Evolutionary conservation across 768 basidiomycete genomes (phyloP).

Genomic region (Tricholoma hemisulphureum): DNA sequence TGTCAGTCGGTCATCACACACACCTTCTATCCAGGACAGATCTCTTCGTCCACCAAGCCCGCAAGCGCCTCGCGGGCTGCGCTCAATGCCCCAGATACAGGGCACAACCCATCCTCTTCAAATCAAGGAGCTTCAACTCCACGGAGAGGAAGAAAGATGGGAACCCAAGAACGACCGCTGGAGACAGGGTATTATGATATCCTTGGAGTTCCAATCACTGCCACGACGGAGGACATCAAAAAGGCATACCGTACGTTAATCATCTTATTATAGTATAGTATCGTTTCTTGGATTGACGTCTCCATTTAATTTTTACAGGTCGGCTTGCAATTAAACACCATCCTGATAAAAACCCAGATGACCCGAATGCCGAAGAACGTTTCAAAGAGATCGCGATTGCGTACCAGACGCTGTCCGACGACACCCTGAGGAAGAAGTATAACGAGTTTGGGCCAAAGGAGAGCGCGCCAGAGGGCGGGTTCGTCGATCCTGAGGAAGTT

Average conservation of each 20-base stretch:
- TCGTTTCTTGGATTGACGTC: not conserved
- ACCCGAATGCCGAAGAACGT: slow-evolving; percentile 81
- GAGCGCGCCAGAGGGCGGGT: slow-evolving; percentile 80
- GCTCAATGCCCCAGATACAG: slow-evolving; percentile 11
- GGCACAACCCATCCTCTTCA: slow-evolving; percentile 18
- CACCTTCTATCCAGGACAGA: slow-evolving; percentile 66
- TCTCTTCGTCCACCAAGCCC: slow-evolving; percentile 33
- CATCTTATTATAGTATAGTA: slow-evolving; percentile 1
- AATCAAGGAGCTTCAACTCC: slow-evolving; percentile 23
- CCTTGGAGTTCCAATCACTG: slow-evolving; percentile 70
- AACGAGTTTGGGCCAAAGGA: slow-evolving; percentile 90
- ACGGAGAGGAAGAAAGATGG: slow-evolving; percentile 73
- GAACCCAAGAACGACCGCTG: slow-evolving; percentile 82
- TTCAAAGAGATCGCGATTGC: slow-evolving; percentile 92
- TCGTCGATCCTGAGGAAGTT: slow-evolving; percentile 82
- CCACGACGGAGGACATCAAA: slow-evolving; percentile 83
- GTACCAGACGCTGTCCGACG: slow-evolving; percentile 83
- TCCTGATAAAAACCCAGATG: slow-evolving; percentile 90
- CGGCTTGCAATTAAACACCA: slow-evolving; percentile 87
- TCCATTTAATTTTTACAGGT: slow-evolving; percentile 38
- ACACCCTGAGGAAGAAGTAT: slow-evolving; percentile 74
- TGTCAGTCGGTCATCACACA: slow-evolving; percentile 63
- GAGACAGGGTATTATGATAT: slow-evolving; percentile 92
- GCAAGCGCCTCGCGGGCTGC: not conserved
- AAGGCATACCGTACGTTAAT: slow-evolving; percentile 74